Base-by-base conservation (phyloP, 2,329 filamentous ascomycete species). In the Beauveria pseudobassiana region DNA sequence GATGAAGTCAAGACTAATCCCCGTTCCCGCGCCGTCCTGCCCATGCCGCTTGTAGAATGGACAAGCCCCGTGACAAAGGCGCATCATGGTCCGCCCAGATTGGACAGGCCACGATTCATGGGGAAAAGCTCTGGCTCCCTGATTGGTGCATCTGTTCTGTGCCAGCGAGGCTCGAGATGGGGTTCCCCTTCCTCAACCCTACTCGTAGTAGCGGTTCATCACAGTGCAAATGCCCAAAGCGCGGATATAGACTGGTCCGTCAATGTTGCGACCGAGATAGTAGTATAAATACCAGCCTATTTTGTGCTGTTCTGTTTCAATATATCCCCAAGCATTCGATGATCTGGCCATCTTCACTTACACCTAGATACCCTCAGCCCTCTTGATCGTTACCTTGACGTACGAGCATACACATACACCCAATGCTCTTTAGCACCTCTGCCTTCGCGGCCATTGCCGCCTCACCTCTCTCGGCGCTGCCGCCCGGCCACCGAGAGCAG, bases 381-480 rank as follows among this genome's bases (percentile, higher is more conserved):
- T 8, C 26, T 16, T 24, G 16, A 6, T 46, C 26, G 6, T 2
- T 26, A 50, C 55, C 55, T 50, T 42, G 55, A 58, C 55, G 55
- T 55, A 38, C 45, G 3, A n/a, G n/a, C 5, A 16, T 38, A 49
- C 30, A 24, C 40, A 12, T 12, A 10, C 16, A 59, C 20, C 49
- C n/a, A 20, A 59, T 59, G 57, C 57, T 59, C 48, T 59, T 59
- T 26, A 59, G 46, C 57, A 59, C 38, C 7, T 59, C 57, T 45
- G 30, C 50, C 58, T n/a, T 61, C 20, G 46, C 30, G 49, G 58
- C 58, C 42, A 18, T 54, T 24, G 58, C 42, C n/a, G 49, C 50
- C 22, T 61, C 28, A 54, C 58, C 45, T 53, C 58, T 3, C 58
- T 61, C 58, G 50, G 28, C 28, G 40, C 49, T 5, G 58, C 58